Percentiles rank a stretch among this genome's conserved stretches.
Evolutionary conservation across 257 asterid species (phyloP).

Genomic region (Thymus quinquecostatus): DNA sequence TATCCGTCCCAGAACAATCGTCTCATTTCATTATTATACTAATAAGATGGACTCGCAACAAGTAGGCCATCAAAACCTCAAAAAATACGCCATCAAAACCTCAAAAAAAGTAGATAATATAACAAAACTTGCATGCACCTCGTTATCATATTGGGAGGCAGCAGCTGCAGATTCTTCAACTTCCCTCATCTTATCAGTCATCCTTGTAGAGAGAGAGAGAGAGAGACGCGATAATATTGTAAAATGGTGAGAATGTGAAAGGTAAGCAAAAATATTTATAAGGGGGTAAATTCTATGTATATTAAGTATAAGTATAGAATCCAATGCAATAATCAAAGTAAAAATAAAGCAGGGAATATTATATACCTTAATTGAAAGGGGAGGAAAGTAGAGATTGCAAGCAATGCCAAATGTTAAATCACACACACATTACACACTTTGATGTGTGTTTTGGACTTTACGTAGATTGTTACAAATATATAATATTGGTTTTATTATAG

Average conservation of each 20-base stretch:
- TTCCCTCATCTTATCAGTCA: background rate
- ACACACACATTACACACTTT: too few relatives aligned
- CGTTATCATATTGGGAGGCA: constrained; percentile 30
- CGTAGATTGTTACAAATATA: too few relatives aligned
- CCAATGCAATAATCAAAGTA: constrained; percentile 24
- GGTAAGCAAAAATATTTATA: constrained; percentile 15
- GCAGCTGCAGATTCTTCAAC: constrained; percentile 20
- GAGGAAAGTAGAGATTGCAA: too few relatives aligned
- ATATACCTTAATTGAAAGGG: constrained; percentile 36
- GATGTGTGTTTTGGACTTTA: too few relatives aligned
- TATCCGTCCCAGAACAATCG: too few relatives aligned
- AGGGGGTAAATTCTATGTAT: background rate
- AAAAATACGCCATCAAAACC: too few relatives aligned
- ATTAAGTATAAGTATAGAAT: background rate
- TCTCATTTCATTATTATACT: too few relatives aligned
- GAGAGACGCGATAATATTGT: background rate
- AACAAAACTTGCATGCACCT: constrained; percentile 23
- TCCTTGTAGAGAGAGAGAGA: constrained; percentile 1
- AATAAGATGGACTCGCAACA: too few relatives aligned
- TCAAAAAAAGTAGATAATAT: too few relatives aligned
- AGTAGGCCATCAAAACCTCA: too few relatives aligned
- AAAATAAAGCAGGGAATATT: constrained; percentile 14
- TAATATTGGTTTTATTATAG: too few relatives aligned
- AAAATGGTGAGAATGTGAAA: background rate
- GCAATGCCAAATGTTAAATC: background rate